A percentile compares a stretch with the other conserved stretches of the same genome.
Conservation (phyloP, 495 filamentous ascomycete species). For the Daldinia decipiens region DNA sequence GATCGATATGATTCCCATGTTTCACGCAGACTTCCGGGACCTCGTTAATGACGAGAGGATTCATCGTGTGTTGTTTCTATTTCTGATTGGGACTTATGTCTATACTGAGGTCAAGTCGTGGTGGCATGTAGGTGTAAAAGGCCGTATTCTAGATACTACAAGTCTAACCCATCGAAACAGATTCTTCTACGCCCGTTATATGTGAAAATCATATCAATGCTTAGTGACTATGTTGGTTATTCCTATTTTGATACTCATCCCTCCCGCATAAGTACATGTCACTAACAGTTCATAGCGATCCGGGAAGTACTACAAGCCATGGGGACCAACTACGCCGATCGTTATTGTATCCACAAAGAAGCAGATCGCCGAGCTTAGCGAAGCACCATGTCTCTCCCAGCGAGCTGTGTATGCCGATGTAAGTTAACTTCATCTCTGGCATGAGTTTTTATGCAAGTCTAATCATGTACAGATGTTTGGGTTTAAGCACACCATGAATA, state of each 20-base stretch:
- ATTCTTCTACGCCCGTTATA: not conserved
- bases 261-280: not conserved
- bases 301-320: not conserved
- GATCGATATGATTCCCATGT: not conserved
- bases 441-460: not conserved
- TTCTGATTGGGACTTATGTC: not conserved
- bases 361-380: constrained; percentile 1
- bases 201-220: not conserved
- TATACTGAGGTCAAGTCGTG: not conserved
- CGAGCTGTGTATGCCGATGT: not conserved
- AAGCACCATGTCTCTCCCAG: constrained; percentile 1
- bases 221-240: not conserved
- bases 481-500: not conserved
- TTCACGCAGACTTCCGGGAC: not conserved
- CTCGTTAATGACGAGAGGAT: not conserved
- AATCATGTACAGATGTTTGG: not conserved
- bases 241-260: not conserved
- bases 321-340: not conserved
- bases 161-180: not conserved
- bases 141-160: not conserved
- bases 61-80: not conserved
- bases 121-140: not conserved
- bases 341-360: not conserved
- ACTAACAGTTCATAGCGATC: not conserved
- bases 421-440: not conserved